A percentile compares a stretch with the other conserved stretches of the same genome.
Conservation (phyloP, 306 rosid species). For the Bauhinia variegata region DNA sequence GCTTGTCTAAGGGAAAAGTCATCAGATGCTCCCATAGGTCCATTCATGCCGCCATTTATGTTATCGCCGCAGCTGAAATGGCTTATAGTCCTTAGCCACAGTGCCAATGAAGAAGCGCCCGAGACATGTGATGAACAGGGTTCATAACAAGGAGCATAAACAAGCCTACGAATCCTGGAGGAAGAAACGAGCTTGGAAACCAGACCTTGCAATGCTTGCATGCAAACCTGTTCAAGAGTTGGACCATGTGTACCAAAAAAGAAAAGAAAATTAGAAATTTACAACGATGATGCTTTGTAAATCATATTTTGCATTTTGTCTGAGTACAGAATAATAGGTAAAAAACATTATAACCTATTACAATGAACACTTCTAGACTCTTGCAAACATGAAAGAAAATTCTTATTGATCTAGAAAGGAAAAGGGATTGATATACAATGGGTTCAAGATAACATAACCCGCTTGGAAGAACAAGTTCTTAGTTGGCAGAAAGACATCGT, state of each 20-base stretch:
- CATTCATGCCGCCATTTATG: constrained; percentile 14
- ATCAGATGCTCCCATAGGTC: constrained; percentile 29
- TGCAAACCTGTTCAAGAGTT: constrained; percentile 40
- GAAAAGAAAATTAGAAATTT: too few relatives aligned
- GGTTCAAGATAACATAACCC: not conserved
- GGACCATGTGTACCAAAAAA: not conserved
- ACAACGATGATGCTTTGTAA: too few relatives aligned
- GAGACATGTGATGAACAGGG: constrained; percentile 18
- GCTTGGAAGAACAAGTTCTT: not conserved
- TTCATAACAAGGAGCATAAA: constrained; percentile 33
- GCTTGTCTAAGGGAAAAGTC: constrained; percentile 15
- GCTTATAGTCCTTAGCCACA: constrained; percentile 38
- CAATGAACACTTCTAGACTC: too few relatives aligned
- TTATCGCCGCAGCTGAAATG: constrained; percentile 48
- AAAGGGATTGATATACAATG: not conserved
- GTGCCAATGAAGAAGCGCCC: not conserved
- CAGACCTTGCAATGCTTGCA: constrained; percentile 37
- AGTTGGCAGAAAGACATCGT: not conserved
- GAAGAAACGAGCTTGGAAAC: constrained; percentile 37
- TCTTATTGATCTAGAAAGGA: not conserved
- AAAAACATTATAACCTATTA: not conserved
- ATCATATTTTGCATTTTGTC: too few relatives aligned
- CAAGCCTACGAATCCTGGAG: constrained; percentile 34
- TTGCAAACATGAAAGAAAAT: not conserved
- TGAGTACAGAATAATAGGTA: too few relatives aligned